Percentiles rank a stretch among this genome's conserved stretches.
phyloP scores from a whole-genome alignment of 768 basidiomycete genomes.

The Lactifluus echinatus region DNA sequence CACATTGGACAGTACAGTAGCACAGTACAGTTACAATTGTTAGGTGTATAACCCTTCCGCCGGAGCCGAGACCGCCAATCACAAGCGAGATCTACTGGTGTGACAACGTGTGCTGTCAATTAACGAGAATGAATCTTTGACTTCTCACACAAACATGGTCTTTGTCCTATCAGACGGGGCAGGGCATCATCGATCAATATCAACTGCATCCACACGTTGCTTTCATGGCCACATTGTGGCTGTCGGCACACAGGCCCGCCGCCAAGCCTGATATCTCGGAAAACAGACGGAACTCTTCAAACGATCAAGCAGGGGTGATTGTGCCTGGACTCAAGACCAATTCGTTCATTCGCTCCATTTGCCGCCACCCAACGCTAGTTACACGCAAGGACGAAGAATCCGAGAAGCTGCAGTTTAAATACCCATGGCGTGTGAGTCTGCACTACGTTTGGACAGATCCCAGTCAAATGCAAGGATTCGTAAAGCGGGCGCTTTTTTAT shows the following conservation, averaged over 20 bases:
- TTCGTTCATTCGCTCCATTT: not conserved
- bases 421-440: too few species aligned
- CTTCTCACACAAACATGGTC: not conserved
- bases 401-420: too few species aligned
- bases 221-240: not conserved
- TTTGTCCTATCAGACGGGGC: not conserved
- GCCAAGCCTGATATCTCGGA: not conserved
- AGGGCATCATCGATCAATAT: too few species aligned
- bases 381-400: too few species aligned
- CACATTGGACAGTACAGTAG: too few species aligned
- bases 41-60: too few species aligned
- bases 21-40: too few species aligned
- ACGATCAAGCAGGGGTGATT: not conserved
- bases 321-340: not conserved
- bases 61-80: too few species aligned
- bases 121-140: not conserved
- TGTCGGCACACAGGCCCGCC: too few species aligned
- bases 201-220: too few species aligned
- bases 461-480: not conserved
- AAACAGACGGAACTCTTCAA: not conserved
- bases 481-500: not conserved
- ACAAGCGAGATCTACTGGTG: not conserved
- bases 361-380: too few species aligned
- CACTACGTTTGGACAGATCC: not conserved
- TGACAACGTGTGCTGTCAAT: not conserved